phyloP scores from a whole-genome alignment of 2,329 filamentous ascomycete species.

The Venturia aucupariae region DNA sequence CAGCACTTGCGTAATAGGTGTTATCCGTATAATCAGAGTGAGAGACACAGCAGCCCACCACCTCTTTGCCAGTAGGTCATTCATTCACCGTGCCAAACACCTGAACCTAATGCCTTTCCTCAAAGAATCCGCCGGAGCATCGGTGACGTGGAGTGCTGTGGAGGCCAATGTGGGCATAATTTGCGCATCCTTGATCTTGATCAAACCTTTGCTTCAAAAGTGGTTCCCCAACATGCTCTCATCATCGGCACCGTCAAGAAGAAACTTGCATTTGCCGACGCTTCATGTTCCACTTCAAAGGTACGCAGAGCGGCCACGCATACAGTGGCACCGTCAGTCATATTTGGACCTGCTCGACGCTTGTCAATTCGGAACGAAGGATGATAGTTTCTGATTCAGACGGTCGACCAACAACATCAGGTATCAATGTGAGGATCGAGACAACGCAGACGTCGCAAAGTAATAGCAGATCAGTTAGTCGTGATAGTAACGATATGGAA shows the following conservation, averaged over 20 bases:
- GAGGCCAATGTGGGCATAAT: conserved; percentile 37
- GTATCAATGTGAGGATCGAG: neutral
- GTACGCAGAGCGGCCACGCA: neutral
- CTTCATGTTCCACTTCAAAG: neutral
- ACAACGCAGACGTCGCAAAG: neutral
- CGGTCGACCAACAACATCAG: neutral
- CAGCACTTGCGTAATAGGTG: conserved; percentile 10
- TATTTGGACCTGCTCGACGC: neutral
- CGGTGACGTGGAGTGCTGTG: conserved; percentile 32
- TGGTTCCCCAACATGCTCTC: conserved; percentile 26
- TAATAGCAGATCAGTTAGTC: neutral
- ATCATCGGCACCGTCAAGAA: neutral
- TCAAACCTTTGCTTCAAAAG: conserved; percentile 32
- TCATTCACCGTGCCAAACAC: neutral
- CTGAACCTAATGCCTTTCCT: neutral
- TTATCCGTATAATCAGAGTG: conserved; percentile 9
- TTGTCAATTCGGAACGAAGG: neutral
- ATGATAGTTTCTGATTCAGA: neutral
- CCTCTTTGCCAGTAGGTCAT: neutral
- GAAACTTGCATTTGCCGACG: neutral
- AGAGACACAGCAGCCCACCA: neutral
- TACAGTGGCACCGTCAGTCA: neutral
- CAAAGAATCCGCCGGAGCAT: conserved; percentile 29
- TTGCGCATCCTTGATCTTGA: conserved; percentile 34
- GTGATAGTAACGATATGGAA: neutral